Conservation (phyloP, 345 rosid species). For the Hibiscus tridactylites region DNA sequence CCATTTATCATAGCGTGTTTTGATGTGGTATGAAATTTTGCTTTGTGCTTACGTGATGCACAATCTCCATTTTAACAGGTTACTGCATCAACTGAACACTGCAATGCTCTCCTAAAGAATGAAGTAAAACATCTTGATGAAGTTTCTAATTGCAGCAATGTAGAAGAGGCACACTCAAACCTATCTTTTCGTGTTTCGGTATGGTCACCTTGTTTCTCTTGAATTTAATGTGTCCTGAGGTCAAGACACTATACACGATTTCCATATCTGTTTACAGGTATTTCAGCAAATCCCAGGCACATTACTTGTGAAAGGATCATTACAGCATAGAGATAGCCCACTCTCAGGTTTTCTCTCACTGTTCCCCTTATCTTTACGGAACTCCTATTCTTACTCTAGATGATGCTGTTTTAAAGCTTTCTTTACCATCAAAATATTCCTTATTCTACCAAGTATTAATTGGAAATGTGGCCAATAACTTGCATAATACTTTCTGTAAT, state of each 20-base stretch:
- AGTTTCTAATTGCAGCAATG: slow-evolving; percentile 10
- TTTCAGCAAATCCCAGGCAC: slow-evolving; percentile 84
- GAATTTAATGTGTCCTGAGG: neutral
- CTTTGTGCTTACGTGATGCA: slow-evolving; percentile 16
- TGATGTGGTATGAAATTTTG: slow-evolving; percentile 9
- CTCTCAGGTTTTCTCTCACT: slow-evolving; percentile 36
- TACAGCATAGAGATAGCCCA: slow-evolving; percentile 43
- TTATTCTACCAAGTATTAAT: neutral
- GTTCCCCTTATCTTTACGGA: neutral
- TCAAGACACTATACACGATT: slow-evolving; percentile 4
- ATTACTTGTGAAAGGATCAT: slow-evolving; percentile 68
- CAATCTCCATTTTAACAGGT: slow-evolving; percentile 36
- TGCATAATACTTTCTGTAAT: neutral
- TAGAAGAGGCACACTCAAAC: slow-evolving; percentile 18
- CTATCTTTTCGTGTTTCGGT: slow-evolving; percentile 48
- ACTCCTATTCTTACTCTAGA: neutral
- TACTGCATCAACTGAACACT: slow-evolving; percentile 41
- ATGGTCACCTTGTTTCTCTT: slow-evolving; percentile 17
- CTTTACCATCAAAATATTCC: neutral
- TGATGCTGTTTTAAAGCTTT: neutral
- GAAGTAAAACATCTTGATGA: slow-evolving; percentile 19
- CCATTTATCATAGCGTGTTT: neutral
- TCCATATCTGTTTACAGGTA: slow-evolving; percentile 31
- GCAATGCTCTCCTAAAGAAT: slow-evolving; percentile 39
- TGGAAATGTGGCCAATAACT: neutral